Evolutionary conservation across 139 green algal genomes (phyloP).

Genomic region (Micromonas pusilla): DNA sequence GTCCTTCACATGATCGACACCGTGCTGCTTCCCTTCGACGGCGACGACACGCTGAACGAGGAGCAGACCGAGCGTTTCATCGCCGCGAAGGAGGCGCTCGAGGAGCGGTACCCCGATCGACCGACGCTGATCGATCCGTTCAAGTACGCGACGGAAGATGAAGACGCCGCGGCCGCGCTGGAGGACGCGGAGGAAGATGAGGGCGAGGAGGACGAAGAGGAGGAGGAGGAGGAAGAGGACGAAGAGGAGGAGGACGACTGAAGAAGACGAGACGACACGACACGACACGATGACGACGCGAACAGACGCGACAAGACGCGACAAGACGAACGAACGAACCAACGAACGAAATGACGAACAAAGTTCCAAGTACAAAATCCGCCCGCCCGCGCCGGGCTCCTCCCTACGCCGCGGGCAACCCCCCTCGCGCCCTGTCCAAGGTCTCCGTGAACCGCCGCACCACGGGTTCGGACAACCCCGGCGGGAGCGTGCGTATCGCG

Average conservation of each 20-base stretch:
- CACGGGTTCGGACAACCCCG: not conserved
- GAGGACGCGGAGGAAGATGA: not conserved
- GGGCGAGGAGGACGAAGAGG: not conserved
- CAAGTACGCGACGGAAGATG: not conserved
- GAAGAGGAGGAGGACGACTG: no score
- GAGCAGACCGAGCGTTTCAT: slow-evolving; percentile 6
- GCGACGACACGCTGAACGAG: slow-evolving; percentile 3
- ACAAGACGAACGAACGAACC: no score
- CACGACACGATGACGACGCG: no score
- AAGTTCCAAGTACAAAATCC: no score
- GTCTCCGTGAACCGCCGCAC: not conserved
- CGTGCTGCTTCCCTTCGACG: slow-evolving; percentile 17
- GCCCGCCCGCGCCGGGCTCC: no score
- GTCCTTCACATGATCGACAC: slow-evolving; percentile 15
- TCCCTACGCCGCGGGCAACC: not conserved
- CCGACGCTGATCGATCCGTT: not conserved
- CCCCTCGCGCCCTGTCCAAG: not conserved
- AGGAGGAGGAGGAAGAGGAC: no score
- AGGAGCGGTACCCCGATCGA: not conserved
- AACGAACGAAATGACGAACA: not conserved
- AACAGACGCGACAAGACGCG: no score
- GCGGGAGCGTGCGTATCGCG: not conserved
- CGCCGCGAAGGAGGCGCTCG: not conserved
- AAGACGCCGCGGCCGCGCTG: no score
- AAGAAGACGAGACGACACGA: no score